Evolutionary conservation across 2,329 filamentous ascomycete genomes (phyloP).

Genomic region (Sporothrix luriei): DNA sequence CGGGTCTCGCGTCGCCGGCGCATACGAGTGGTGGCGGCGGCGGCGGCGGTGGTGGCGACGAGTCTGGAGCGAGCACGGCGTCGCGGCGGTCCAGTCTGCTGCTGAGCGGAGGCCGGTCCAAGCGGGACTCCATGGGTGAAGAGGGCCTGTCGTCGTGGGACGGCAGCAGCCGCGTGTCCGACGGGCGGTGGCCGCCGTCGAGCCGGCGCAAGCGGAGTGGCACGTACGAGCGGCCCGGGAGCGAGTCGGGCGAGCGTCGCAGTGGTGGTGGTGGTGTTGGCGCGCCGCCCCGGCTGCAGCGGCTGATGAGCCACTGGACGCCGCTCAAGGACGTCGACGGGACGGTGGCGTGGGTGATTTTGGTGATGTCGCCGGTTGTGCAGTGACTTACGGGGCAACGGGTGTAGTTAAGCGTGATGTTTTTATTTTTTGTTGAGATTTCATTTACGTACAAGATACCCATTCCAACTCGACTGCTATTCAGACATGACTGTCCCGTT

Average conservation of each 20-base stretch:
- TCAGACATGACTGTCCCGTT: too few relatives aligned
- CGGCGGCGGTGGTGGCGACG: slow-evolving; percentile 4
- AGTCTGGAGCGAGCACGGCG: neutral
- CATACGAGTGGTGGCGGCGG: neutral
- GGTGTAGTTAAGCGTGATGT: neutral
- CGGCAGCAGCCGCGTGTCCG: neutral
- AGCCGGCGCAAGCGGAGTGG: slow-evolving; percentile 23
- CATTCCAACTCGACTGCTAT: neutral
- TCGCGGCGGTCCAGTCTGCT: slow-evolving; percentile 32
- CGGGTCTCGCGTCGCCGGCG: slow-evolving; percentile 31
- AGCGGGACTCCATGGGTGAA: slow-evolving; percentile 13
- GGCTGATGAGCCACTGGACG: slow-evolving; percentile 44
- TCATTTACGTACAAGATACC: neutral
- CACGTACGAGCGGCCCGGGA: slow-evolving; percentile 24
- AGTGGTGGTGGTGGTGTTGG: neutral
- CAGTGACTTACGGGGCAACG: neutral
- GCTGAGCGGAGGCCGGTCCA: slow-evolving; percentile 10
- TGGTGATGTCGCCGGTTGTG: slow-evolving; percentile 40
- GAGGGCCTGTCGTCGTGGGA: neutral
- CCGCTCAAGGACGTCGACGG: slow-evolving; percentile 44
- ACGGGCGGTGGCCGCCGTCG: slow-evolving; percentile 12
- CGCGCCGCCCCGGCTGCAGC: slow-evolving; percentile 26
- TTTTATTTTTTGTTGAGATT: neutral
- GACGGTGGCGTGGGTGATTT: slow-evolving; percentile 42
- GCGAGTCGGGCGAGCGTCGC: slow-evolving; percentile 4